Base-by-base conservation (phyloP, 2,329 filamentous ascomycete species). In the Didymella lethalis region DNA sequence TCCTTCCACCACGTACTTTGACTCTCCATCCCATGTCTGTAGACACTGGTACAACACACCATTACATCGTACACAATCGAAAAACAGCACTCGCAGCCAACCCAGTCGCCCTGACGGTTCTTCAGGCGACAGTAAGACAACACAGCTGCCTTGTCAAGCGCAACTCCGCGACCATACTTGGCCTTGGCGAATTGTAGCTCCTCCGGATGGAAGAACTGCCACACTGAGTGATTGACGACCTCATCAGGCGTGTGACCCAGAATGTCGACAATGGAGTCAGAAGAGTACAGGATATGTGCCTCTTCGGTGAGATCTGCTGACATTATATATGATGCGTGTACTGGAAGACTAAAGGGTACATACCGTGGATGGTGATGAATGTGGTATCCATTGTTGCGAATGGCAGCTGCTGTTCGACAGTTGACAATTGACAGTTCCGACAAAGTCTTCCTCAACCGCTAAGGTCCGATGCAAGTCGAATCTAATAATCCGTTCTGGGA, bases 351-450 rank as follows among this genome's bases (percentile, higher is more conserved):
- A 48, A 18, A 64, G 46, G 48, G 11, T 55, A 62, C 88, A 81
- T 80, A 91, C 92, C 92, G 75, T 95, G 92, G 74, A 96, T 95
- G 67, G 91, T 93, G 80, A 96, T 95, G 80, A 96, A 96, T 31
- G 92, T 95, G 67, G 90, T 90, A 78, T 93, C 90, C 90, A 76
- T 76, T 48, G 58, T 65, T 64, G 57, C 59, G 49, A 41, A 32
- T 48, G 23, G 26, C 23, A 43, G 40, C 56, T 29, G 50, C 34
- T 45, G 28, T 44, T 38, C 46, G 41, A 47, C 28, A 8, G 40
- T 46, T 32, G 34, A 41, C 26, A 50, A 50, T 11, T 29, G 34
- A 41, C 26, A 50, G 56, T 11, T 29, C 41, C 11, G 38, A 46
- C 46, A 54, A 41, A 26, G 25, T 46, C 50, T 41, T 54, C 55